Percentiles rank a stretch among this genome's conserved stretches.
Evolutionary conservation across 2,329 filamentous ascomycete genomes (phyloP).

Genomic region (Fusarium nodosum): DNA sequence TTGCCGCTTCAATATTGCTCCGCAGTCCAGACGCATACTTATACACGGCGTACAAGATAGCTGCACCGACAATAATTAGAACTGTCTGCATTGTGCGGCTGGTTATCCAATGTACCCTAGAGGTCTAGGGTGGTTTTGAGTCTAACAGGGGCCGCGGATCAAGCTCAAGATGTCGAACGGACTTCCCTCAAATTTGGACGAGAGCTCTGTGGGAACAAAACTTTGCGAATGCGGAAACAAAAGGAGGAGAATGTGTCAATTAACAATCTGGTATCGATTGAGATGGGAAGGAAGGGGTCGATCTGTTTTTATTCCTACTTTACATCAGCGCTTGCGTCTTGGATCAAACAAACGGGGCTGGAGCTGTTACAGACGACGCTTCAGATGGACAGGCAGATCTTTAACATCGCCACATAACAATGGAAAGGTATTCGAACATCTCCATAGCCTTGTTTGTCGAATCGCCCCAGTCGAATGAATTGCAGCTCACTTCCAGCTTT

Average conservation of each 20-base stretch:
- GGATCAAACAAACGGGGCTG: constrained; percentile 5
- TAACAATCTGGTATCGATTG: background rate
- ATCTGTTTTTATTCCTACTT: background rate
- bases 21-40: constrained; percentile 54
- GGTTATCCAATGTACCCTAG: background rate
- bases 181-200: background rate
- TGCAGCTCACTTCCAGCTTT: background rate
- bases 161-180: background rate
- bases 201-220: background rate
- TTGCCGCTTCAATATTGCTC: constrained; percentile 64
- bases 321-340: background rate
- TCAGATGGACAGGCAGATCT: background rate
- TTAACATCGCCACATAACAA: background rate
- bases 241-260: background rate
- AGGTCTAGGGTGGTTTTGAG: constrained; percentile 15
- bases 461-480: background rate
- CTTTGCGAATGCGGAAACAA: background rate
- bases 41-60: constrained; percentile 54
- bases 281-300: background rate
- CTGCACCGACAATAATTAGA: constrained; percentile 51
- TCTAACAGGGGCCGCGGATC: background rate
- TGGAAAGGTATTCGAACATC: background rate
- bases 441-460: background rate
- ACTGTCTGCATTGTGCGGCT: constrained; percentile 54
- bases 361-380: background rate